phyloP scores from a whole-genome alignment of 2,329 filamentous ascomycete species.

The Aureobasidium sp. region DNA sequence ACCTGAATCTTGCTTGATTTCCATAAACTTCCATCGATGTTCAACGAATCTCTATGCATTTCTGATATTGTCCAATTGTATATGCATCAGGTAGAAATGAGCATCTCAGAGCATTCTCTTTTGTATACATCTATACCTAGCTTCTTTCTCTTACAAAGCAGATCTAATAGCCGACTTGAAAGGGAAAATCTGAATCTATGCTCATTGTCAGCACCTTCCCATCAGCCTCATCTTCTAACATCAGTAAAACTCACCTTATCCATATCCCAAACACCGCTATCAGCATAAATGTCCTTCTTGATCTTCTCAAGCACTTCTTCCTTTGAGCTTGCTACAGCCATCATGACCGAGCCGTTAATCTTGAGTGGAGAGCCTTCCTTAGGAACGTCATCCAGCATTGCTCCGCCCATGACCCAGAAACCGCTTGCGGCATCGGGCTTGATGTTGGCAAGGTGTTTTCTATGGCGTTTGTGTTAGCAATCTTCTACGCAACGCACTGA shows the following conservation, averaged over 20 bases:
- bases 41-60: not conserved
- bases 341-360: slow-evolving; percentile 67
- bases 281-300: slow-evolving; percentile 65
- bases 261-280: slow-evolving; percentile 69
- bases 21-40: no score
- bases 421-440: slow-evolving; percentile 49
- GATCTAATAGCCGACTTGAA: slow-evolving; percentile 41
- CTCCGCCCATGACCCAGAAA: slow-evolving; percentile 60
- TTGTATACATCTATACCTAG: no score
- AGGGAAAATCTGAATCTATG: slow-evolving; percentile 38
- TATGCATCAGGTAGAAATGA: not conserved
- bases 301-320: slow-evolving; percentile 64
- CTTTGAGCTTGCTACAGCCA: slow-evolving; percentile 58
- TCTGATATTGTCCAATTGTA: not conserved
- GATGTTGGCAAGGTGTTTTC: slow-evolving; percentile 52
- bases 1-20: not conserved
- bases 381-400: slow-evolving; percentile 58
- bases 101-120: not conserved
- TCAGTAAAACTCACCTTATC: slow-evolving; percentile 30
- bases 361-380: slow-evolving; percentile 57
- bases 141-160: not conserved
- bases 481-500: no score
- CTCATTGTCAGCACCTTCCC: not conserved
- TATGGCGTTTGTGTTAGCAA: not conserved
- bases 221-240: not conserved